Conservation (phyloP, 2,329 filamentous ascomycete species). For the Pseudopithomyces chartarum region DNA sequence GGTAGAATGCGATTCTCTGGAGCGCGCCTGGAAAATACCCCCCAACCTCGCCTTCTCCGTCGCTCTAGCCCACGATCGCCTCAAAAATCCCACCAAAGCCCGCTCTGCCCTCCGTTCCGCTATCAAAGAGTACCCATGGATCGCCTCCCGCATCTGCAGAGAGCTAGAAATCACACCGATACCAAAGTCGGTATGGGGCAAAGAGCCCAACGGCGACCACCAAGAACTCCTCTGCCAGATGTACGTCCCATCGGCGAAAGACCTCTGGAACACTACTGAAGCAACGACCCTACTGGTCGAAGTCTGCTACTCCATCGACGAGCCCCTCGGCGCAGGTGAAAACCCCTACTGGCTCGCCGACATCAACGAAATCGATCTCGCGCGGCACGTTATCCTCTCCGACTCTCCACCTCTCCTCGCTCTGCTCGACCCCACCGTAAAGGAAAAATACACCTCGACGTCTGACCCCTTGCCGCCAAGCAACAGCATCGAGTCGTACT, state of each 20-base stretch:
- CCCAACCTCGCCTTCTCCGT: conserved; percentile 77
- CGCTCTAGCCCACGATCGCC: conserved; percentile 75
- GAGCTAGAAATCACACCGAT: conserved; percentile 76
- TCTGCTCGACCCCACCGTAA: conserved; percentile 68
- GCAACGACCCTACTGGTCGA: conserved; percentile 71
- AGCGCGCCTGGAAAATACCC: conserved; percentile 58
- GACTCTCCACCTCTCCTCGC: conserved; percentile 74
- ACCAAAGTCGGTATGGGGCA: conserved; percentile 83
- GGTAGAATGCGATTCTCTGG: conserved; percentile 57
- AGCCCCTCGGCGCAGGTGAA: conserved; percentile 28
- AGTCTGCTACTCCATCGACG: conserved; percentile 60
- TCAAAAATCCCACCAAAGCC: conserved; percentile 69
- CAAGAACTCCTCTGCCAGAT: conserved; percentile 74
- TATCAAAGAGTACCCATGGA: conserved; percentile 79
- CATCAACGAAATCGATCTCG: conserved; percentile 56
- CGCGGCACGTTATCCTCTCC: conserved; percentile 78
- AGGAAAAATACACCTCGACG: conserved; percentile 61
- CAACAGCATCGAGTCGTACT: conserved; percentile 43
- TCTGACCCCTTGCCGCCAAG: conserved; percentile 83
- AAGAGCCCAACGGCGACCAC: conserved; percentile 66
- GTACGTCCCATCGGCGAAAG: conserved; percentile 76
- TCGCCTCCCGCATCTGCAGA: conserved; percentile 79
- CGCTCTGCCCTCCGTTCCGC: conserved; percentile 68
- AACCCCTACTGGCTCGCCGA: conserved; percentile 38
- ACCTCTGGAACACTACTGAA: conserved; percentile 83